Conservation (phyloP, 2,329 filamentous ascomycete genomes). For the Cladosporium sp. region DNA sequence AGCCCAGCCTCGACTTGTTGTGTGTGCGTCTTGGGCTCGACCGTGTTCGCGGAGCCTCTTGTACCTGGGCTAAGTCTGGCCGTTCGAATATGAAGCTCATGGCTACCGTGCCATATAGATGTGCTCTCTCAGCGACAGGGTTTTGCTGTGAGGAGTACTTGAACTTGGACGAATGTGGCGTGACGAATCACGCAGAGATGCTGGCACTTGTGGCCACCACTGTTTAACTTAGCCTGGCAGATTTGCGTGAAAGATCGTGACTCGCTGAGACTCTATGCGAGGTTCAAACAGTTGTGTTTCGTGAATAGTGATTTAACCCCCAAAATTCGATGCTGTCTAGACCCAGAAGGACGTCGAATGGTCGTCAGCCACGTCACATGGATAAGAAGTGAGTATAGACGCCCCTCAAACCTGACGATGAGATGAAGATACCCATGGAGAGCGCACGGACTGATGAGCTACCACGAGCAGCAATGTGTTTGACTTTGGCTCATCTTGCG, state of each 20-base stretch:
- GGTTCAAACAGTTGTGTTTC: background rate
- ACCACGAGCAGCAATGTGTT: background rate
- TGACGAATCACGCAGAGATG: background rate
- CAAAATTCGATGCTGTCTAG: background rate
- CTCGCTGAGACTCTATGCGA: no score
- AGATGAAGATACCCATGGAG: background rate
- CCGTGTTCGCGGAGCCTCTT: constrained; percentile 12
- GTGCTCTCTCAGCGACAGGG: background rate
- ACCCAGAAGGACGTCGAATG: background rate
- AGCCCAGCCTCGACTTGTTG: constrained; percentile 22
- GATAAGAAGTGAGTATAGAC: background rate
- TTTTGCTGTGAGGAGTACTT: no score
- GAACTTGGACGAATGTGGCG: no score
- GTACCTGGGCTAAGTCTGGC: constrained; percentile 16
- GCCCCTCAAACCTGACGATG: background rate
- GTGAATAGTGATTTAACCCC: background rate
- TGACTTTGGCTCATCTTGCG: background rate
- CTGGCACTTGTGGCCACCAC: background rate
- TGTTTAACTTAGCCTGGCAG: no score
- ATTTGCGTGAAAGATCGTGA: no score
- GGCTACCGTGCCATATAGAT: background rate
- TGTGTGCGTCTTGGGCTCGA: constrained; percentile 15
- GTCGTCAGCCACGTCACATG: background rate
- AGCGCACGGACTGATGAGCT: background rate
- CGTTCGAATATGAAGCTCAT: constrained; percentile 17